Evolutionary conservation across 192 early-diverging fungal genomes (phyloP).

Genomic region (Coemansia sp.): DNA sequence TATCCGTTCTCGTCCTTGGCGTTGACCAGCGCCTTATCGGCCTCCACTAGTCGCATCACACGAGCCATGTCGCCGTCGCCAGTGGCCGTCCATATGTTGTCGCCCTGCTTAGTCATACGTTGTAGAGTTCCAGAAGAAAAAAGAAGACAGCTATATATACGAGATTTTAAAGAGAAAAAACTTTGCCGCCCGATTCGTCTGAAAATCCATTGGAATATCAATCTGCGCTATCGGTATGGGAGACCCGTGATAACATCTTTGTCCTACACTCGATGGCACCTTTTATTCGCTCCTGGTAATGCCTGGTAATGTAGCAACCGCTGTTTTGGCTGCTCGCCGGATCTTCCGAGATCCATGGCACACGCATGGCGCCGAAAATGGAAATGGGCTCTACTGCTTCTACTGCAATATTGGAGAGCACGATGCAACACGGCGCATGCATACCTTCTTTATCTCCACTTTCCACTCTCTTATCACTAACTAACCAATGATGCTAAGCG

Average conservation of each 20-base stretch:
- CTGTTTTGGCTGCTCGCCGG: too few species aligned
- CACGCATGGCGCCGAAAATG: not conserved
- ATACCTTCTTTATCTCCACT: not conserved
- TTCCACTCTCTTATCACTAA: not conserved
- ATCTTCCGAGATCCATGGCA: not conserved
- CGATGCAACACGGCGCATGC: not conserved
- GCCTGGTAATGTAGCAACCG: too few species aligned
- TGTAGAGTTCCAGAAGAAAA: not conserved
- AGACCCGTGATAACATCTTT: not conserved
- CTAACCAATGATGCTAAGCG: not conserved
- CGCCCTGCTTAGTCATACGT: slow-evolving; percentile 15
- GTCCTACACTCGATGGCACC: too few species aligned
- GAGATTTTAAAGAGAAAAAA: not conserved
- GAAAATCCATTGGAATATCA: not conserved
- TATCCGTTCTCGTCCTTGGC: slow-evolving; percentile 78
- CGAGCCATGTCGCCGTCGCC: slow-evolving; percentile 63
- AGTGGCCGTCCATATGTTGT: slow-evolving; percentile 71
- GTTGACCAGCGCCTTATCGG: slow-evolving; percentile 57
- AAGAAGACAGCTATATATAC: too few species aligned
- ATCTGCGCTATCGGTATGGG: not conserved
- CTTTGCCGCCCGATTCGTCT: not conserved
- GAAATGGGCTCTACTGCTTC: not conserved
- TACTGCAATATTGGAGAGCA: not conserved
- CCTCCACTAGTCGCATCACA: slow-evolving; percentile 58
- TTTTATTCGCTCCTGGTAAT: too few species aligned